Base-by-base conservation (phyloP, 1,284 basidiomycete genomes). In the Sporisorium iseilematis-ciliati region DNA sequence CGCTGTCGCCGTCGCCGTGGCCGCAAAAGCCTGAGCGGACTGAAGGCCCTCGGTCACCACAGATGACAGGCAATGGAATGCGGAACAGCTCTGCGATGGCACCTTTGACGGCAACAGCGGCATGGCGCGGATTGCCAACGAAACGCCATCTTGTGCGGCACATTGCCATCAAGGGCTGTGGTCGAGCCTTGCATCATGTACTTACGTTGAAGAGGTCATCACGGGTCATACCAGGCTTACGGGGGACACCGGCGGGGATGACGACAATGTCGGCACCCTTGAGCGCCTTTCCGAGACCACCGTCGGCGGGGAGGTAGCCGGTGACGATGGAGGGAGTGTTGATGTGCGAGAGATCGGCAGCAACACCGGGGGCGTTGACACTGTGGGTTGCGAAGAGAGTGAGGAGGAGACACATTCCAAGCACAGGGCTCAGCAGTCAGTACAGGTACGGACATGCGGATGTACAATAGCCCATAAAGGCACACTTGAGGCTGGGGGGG, bases 161-260 rank as follows among this genome's bases (percentile, higher is more conserved):
- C 35, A 12, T 11, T 49, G 16, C 2, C 12, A 26, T 3, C 7
- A 26, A 41, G 26, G 21, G 10, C 12, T 31, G 21, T 16, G 33
- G n/a, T 23, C 12, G 45, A 4, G 26, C 11, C 12, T 18, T 2
- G n/a, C 10, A 46, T 40, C 3, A 31, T 55, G 25, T 53, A 75
- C 87, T 75, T 65, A 91, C 93, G 89, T 95, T 95, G 91, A 96
- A 96, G 20, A 96, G 89, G 86, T 95, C 93, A 86, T 97, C 95
- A 87, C 95, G 90, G 80, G 87, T 88, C 89, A 89, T 89, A 69
- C 86, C 86, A 26, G 86, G 86, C 86, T 99, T 99, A 81, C 97
- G 90, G 69, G 97, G 96, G 11, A 98, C 92, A 87, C 97, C 96
- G 80, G 96, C 97, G 69, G 97, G 97, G 86, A 99, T 97, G 80